phyloP scores from a whole-genome alignment of 257 asterid genomes.

The Solanum paucissectum region DNA sequence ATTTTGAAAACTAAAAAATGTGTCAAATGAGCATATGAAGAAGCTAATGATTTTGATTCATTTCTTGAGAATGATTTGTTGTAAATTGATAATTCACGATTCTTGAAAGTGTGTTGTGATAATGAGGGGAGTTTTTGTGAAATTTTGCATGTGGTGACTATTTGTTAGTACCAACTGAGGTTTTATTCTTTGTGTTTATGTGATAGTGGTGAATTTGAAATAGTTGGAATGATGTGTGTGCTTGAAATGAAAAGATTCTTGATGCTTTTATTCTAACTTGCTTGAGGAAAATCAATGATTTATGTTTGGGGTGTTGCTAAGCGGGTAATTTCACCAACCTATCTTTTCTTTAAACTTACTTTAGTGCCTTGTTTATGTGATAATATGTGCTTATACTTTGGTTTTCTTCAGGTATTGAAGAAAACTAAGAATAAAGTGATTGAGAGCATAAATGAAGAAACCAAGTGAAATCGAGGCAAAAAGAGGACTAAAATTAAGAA shows the following conservation, averaged over 20 bases:
- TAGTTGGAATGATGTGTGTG: not conserved
- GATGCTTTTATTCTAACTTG: not conserved
- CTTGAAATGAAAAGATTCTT: not conserved
- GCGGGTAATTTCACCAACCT: not conserved
- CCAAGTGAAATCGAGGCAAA: not conserved
- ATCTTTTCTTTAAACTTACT: not conserved
- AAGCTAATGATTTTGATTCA: not conserved
- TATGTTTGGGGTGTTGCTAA: not conserved
- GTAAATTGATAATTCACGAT: not conserved
- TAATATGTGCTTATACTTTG: not conserved
- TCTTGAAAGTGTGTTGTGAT: not conserved
- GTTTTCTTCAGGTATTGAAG: not conserved
- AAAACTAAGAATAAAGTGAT: no score
- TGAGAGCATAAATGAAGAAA: not conserved
- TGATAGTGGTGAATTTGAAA: no score
- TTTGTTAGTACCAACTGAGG: no score
- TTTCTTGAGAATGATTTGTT: no score
- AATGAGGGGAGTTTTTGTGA: no score
- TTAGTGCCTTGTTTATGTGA: not conserved
- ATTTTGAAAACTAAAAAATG: not conserved
- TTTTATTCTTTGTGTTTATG: not conserved
- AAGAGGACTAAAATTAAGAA: no score
- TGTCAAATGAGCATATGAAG: not conserved
- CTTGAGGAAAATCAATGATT: not conserved
- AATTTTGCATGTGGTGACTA: not conserved